Conservation (phyloP, 495 filamentous ascomycete genomes). For the Xylaria castorea region DNA sequence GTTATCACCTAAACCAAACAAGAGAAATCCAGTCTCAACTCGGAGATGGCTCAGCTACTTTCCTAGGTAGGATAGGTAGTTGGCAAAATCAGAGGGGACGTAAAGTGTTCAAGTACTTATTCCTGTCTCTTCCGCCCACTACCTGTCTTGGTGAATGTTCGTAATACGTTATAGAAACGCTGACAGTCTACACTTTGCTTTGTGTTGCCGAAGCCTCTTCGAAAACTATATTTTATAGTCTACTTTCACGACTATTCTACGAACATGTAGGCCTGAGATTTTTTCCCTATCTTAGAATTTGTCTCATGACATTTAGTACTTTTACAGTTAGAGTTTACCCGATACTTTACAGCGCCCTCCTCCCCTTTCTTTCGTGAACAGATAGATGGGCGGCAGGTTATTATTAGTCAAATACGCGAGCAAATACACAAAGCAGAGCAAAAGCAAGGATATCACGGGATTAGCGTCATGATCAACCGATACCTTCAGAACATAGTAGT, state of each 20-base stretch:
- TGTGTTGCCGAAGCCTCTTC: too few species aligned
- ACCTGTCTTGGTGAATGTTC: neutral
- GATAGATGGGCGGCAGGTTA: too few species aligned
- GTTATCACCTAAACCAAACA: neutral
- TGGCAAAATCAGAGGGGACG: neutral
- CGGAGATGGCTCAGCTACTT: neutral
- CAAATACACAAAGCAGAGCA: neutral
- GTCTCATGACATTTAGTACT: too few species aligned
- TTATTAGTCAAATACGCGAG: neutral
- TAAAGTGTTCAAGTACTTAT: neutral
- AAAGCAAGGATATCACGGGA: too few species aligned
- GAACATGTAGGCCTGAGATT: neutral
- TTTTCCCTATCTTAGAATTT: too few species aligned
- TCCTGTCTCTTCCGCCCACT: neutral
- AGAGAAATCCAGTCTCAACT: slow-evolving; percentile 1
- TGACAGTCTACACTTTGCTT: neutral
- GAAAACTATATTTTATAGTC: too few species aligned
- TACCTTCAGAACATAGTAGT: too few species aligned
- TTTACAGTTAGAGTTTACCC: neutral
- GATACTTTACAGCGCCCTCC: too few species aligned
- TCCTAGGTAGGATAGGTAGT: neutral
- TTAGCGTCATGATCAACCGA: too few species aligned
- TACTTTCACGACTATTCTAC: too few species aligned
- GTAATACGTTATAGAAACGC: neutral
- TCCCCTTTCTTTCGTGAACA: neutral